These are phyloP conservation scores for Ceratopteris richardii DNA, from an alignment of 75 land plant species.

Conservation along the genomic window DNA sequence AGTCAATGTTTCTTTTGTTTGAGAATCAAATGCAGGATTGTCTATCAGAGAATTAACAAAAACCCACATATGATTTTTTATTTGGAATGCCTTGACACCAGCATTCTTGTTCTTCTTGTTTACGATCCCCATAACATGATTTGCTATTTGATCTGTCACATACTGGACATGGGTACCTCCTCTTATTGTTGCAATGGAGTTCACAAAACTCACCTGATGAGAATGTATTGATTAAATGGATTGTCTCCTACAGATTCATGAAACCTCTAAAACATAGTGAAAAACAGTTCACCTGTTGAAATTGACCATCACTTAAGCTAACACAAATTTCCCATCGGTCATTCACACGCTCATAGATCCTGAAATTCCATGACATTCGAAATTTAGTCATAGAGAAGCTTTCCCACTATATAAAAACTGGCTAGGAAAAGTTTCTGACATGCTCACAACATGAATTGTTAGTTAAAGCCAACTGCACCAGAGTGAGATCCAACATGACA, in stretches of 20 bases:
- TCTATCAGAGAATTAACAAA: constrained; percentile 98
- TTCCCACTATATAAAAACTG: neutral
- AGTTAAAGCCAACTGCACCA: too few species aligned
- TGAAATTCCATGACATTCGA: too few species aligned
- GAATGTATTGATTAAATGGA: neutral
- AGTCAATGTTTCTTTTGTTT: constrained; percentile 95
- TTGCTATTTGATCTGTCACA: constrained; percentile 71
- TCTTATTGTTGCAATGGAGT: constrained; percentile 80
- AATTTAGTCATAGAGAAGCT: too few species aligned
- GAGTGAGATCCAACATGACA: too few species aligned
- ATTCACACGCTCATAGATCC: constrained; percentile 58
- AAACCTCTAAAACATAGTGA: too few species aligned
- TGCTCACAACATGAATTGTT: too few species aligned
- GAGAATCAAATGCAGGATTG: constrained; percentile 99
- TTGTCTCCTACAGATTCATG: too few species aligned
- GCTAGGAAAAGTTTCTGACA: too few species aligned
- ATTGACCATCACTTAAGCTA: constrained; percentile 87
- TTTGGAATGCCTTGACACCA: constrained; percentile 62
- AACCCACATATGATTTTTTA: constrained; percentile 88
- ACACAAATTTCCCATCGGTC: constrained; percentile 93
- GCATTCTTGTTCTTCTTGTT: constrained; percentile 95
- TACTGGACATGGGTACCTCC: constrained; percentile 94
- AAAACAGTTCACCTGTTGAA: constrained; percentile 92
- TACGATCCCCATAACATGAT: constrained; percentile 44
- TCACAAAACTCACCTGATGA: constrained; percentile 95